phyloP scores from a whole-genome alignment of 2,329 filamentous ascomycete species.

The Monosporascus sp. region DNA sequence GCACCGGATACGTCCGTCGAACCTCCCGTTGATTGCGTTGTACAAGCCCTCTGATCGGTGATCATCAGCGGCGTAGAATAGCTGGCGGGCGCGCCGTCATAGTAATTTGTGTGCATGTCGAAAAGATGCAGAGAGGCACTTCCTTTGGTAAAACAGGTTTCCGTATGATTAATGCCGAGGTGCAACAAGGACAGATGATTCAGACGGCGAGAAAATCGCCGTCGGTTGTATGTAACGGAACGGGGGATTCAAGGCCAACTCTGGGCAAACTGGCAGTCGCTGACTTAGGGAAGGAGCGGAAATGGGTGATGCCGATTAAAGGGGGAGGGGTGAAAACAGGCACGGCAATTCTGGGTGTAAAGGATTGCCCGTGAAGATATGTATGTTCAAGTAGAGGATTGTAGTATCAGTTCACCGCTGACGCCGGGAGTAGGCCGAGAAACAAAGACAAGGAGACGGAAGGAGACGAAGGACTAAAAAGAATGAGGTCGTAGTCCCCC shows the following conservation, averaged over 20 bases:
- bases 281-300: too few species aligned
- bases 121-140: neutral
- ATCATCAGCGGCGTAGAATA: constrained; percentile 9
- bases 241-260: neutral
- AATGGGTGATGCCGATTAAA: neutral
- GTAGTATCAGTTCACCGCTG: neutral
- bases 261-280: too few species aligned
- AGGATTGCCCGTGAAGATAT: too few species aligned
- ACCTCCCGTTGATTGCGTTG: constrained; percentile 18
- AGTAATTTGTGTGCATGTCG: constrained; percentile 16
- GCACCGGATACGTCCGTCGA: constrained; percentile 6
- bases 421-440: neutral
- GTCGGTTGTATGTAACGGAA: neutral
- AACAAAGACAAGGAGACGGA: neutral
- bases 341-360: too few species aligned
- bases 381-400: too few species aligned
- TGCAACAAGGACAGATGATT: neutral
- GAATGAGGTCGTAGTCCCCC: neutral
- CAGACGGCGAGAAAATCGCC: neutral
- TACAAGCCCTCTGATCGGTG: constrained; percentile 9
- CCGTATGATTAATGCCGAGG: neutral
- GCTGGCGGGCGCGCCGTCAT: constrained; percentile 20
- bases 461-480: neutral
- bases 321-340: too few species aligned
- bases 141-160: neutral